Evolutionary conservation across 495 filamentous ascomycete genomes (phyloP).

Genomic region (Aspergillus wentii): DNA sequence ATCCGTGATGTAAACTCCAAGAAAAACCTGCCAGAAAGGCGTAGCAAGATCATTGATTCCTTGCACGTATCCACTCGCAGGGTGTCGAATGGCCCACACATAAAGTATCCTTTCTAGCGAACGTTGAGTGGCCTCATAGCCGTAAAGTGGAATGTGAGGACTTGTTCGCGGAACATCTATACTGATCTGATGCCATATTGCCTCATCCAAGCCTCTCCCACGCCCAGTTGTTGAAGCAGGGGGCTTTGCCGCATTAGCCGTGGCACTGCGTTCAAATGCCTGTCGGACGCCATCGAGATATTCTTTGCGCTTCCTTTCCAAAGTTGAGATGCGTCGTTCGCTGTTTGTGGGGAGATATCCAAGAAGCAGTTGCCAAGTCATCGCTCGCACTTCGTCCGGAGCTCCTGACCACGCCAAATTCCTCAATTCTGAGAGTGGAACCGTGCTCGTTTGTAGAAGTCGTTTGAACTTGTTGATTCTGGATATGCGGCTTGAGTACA

Average conservation of each 20-base stretch:
- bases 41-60: constrained; percentile 98
- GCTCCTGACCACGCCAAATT: constrained; percentile 88
- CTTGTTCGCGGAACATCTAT: constrained; percentile 98
- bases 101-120: constrained; percentile 93
- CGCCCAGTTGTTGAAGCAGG: constrained; percentile 40
- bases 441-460: constrained; percentile 84
- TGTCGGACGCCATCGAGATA: constrained; percentile 94
- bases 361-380: constrained; percentile 95
- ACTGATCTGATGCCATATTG: constrained; percentile 97
- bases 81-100: constrained; percentile 95
- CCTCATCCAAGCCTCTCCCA: constrained; percentile 80
- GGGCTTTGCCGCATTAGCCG: constrained; percentile 22
- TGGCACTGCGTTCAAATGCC: constrained; percentile 75
- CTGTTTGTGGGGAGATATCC: constrained; percentile 94
- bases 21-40: constrained; percentile 95
- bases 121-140: constrained; percentile 92
- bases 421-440: constrained; percentile 77
- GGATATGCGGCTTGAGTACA: constrained; percentile 79
- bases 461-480: constrained; percentile 99
- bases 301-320: constrained; percentile 94
- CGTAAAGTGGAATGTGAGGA: constrained; percentile 89
- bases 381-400: constrained; percentile 89
- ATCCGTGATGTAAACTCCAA: constrained; percentile 90
- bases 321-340: constrained; percentile 80
- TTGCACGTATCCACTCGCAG: constrained; percentile 95